phyloP scores from a whole-genome alignment of 2,329 filamentous ascomycete genomes.

The Domatiomyces catenatus region DNA sequence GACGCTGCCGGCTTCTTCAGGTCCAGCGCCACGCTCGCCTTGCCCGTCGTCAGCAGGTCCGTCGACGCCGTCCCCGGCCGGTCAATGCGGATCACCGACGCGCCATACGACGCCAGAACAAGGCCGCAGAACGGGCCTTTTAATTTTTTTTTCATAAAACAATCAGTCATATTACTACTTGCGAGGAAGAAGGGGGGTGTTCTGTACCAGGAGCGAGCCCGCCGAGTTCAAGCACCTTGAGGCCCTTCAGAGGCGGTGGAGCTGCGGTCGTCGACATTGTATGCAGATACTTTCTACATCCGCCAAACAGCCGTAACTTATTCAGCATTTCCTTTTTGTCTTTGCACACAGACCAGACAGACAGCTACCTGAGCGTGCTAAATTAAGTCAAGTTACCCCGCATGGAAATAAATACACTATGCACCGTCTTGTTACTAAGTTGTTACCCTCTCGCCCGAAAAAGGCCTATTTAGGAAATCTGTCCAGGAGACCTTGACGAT shows the following conservation, averaged over 20 bases:
- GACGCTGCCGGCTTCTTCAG: conserved; percentile 56
- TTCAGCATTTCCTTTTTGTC: no score
- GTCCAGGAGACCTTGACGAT: no score
- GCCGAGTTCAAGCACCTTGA: conserved; percentile 51
- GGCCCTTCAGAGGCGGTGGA: conserved; percentile 35
- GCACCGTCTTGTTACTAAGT: background rate
- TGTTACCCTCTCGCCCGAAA: background rate
- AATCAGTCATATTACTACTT: background rate
- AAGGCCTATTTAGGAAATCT: no score
- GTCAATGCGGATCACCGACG: conserved; percentile 75
- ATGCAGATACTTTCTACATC: background rate
- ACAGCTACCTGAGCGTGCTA: no score
- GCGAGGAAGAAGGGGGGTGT: background rate
- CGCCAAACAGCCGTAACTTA: no score
- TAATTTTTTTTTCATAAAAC: conserved; percentile 5
- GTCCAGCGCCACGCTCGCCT: conserved; percentile 61
- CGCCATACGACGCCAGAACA: conserved; percentile 78
- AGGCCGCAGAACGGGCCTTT: conserved; percentile 76
- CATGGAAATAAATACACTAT: no score
- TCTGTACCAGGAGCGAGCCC: conserved; percentile 48
- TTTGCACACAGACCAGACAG: no score
- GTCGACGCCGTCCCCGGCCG: conserved; percentile 38
- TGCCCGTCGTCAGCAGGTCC: conserved; percentile 67
- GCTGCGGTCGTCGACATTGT: conserved; percentile 6
- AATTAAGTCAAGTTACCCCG: no score